These are phyloP conservation scores for Melampsora americana DNA, from an alignment of 1,284 basidiomycete genomes.

Conservation along the genomic window DNA sequence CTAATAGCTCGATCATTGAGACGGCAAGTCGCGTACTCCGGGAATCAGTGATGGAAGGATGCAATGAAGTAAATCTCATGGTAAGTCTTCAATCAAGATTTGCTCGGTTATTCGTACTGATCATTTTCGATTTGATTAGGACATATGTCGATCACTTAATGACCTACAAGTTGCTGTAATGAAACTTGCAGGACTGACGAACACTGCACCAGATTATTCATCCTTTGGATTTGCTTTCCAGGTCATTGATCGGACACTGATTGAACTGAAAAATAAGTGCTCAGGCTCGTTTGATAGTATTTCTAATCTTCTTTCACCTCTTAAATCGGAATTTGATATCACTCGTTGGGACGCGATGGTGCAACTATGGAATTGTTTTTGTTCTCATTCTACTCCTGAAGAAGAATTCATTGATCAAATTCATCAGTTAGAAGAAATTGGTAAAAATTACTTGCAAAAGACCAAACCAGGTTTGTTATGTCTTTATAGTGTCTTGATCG, in stretches of 20 bases:
- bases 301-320: constrained; percentile 3
- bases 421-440: constrained; percentile 14
- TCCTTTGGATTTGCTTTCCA: constrained; percentile 40
- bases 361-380: constrained; percentile 38
- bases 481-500: not conserved
- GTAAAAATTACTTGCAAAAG: not conserved
- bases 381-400: constrained; percentile 11
- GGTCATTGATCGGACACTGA: constrained; percentile 26
- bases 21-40: not conserved
- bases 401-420: not conserved
- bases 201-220: constrained; percentile 27
- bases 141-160: constrained; percentile 6
- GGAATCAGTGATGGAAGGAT: not conserved
- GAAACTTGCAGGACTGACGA: constrained; percentile 12
- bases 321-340: constrained; percentile 19
- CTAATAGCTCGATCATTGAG: not conserved
- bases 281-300: constrained; percentile 8
- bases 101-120: not conserved
- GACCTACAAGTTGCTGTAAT: constrained; percentile 12
- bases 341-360: constrained; percentile 32
- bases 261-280: not conserved
- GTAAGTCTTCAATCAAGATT: not conserved
- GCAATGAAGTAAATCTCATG: not conserved
- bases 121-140: not conserved
- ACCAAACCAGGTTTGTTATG: constrained; percentile 20